Base-by-base conservation (phyloP, 805 yeast genomes). In the Metschnikowia gelsemii region DNA sequence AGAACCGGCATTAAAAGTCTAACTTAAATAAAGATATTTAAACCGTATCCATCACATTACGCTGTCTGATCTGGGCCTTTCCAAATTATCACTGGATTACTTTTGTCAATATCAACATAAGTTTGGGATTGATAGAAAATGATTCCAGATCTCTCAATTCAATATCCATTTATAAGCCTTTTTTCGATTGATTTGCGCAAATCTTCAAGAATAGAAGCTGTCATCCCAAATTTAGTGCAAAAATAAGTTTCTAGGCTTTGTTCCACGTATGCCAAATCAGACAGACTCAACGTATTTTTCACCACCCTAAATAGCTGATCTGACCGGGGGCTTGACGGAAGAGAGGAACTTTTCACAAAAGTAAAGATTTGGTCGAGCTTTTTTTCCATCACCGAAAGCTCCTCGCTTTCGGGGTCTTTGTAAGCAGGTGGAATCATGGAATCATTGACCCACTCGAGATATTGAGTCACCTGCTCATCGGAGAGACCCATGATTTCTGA, bases 361-460 rank as follows among this genome's bases (percentile, higher is more conserved):
- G 56, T 42, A 45, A 70, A 70, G 8, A 70, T 62, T 43, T 56
- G 63, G 41, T 43, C 55, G 20, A 69, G 56, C 38, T 66, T 54
- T 35, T 59, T 59, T 14, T 62, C 59, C 58, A 64, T 57, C 13
- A 57, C 52, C 2, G 64, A 50, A 6, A 59, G 46, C 9, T 18
- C 30, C 8, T 51, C 56, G 12, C 43, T 38, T 7, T 43, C 50
- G 3, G 33, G 46, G 6, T 49, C 50, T 21, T 55, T 50, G 20
- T 49, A 50, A 19, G 49, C 45, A 35, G 48, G 50, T 4, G 62
- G 58, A 2, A 66, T 49, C 11, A 68, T 36, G 27, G 57, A 58
- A 8, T 66, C 66, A 37, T 68, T 61, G 38, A 76, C 68, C 79
- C 84, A 77, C 17, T 70, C 63, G 20, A 80, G 56, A 56, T 79